Percentiles rank a stretch among this genome's conserved stretches.
These are phyloP conservation scores for Evansstolkia leycettana DNA, from an alignment of 495 filamentous ascomycete genomes.

Conservation along the genomic window DNA sequence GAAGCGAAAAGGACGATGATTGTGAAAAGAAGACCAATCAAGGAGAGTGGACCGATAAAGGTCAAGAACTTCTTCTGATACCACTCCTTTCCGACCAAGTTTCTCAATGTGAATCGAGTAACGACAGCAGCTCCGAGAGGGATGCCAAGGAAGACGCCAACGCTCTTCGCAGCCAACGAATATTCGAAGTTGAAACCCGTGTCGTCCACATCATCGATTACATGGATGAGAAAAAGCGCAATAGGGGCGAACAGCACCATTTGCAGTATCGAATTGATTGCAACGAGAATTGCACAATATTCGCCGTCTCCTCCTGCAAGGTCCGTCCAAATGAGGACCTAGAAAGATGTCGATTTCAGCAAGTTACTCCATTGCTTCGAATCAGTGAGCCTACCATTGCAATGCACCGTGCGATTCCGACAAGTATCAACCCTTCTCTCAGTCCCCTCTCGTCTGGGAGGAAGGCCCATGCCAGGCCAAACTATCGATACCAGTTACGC, in stretches of 20 bases:
- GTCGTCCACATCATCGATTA: constrained; percentile 40
- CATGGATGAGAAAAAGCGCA: constrained; percentile 62
- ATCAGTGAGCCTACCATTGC: not conserved
- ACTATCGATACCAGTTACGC: constrained; percentile 27
- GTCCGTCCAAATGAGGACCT: constrained; percentile 70
- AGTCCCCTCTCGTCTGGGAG: constrained; percentile 58
- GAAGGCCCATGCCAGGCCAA: constrained; percentile 68
- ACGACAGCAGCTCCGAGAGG: constrained; percentile 68
- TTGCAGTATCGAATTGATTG: constrained; percentile 77
- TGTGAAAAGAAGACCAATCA: constrained; percentile 77
- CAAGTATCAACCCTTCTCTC: constrained; percentile 61
- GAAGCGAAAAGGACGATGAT: constrained; percentile 78
- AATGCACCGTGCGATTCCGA: constrained; percentile 62
- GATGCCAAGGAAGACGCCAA: constrained; percentile 78
- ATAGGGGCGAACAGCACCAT: constrained; percentile 80
- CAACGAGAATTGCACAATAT: constrained; percentile 86
- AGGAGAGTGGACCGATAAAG: constrained; percentile 57
- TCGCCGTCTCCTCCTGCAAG: constrained; percentile 68
- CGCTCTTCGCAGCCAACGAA: constrained; percentile 59
- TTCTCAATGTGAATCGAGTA: constrained; percentile 53
- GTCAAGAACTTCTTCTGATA: constrained; percentile 59
- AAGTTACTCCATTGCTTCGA: no score
- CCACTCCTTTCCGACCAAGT: constrained; percentile 39
- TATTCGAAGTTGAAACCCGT: constrained; percentile 47
- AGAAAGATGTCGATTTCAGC: no score